phyloP scores from a whole-genome alignment of 192 early-diverging fungal species.

The Backusella sp. region DNA sequence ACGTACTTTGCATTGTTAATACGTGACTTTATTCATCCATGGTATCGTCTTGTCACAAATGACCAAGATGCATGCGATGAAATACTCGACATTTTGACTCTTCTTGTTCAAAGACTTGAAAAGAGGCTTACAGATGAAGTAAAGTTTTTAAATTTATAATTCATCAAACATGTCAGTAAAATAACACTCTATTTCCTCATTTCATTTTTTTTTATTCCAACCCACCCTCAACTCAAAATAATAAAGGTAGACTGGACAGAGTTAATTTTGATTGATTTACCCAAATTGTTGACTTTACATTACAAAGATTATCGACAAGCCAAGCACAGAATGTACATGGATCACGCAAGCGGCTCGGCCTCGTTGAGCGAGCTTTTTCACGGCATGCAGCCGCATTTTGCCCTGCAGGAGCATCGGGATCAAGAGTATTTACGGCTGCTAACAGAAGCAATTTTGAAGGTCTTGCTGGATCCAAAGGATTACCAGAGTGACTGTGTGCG shows the following conservation, averaged over 20 bases:
- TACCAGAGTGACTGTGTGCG: constrained; percentile 46
- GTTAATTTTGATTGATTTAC: constrained; percentile 41
- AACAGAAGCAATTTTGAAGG: constrained; percentile 38
- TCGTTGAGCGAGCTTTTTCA: constrained; percentile 42
- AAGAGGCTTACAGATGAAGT: constrained; percentile 39
- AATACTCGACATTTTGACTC: constrained; percentile 36
- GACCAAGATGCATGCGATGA: constrained; percentile 42
- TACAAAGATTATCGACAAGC: constrained; percentile 48
- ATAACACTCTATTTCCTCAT: background rate
- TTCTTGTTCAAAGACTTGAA: constrained; percentile 40
- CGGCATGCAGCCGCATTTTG: constrained; percentile 55
- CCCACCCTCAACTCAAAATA: background rate
- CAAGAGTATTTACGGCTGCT: constrained; percentile 47
- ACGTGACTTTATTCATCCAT: constrained; percentile 52
- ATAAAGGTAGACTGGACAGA: constrained; percentile 49
- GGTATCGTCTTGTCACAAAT: constrained; percentile 47
- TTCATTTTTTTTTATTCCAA: background rate
- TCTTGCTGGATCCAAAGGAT: constrained; percentile 38
- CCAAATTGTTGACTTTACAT: constrained; percentile 45
- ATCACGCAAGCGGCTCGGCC: constrained; percentile 42
- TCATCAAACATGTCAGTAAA: background rate
- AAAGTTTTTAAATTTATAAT: constrained; percentile 10
- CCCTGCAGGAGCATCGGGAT: constrained; percentile 38
- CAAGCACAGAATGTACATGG: constrained; percentile 33
- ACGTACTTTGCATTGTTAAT: constrained; percentile 48